Percentiles rank a stretch among this genome's conserved stretches.
phyloP scores from a whole-genome alignment of 192 early-diverging fungal genomes.

The Jimgerdemannia flammicorona region DNA sequence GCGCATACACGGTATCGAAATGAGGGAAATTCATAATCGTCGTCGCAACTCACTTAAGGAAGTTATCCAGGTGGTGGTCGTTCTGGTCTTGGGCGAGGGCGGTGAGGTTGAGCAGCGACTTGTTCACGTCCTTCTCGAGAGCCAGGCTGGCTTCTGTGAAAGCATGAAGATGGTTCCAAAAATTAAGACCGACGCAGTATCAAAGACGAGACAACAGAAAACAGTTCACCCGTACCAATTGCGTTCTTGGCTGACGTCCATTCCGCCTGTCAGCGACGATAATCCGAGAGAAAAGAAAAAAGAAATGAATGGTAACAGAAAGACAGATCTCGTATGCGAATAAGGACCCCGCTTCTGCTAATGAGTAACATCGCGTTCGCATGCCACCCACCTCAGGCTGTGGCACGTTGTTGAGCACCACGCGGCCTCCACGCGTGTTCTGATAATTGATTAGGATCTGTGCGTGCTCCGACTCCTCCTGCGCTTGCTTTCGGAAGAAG shows the following conservation, averaged over 20 bases:
- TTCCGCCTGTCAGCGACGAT: slow-evolving; percentile 8
- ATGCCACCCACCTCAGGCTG: slow-evolving; percentile 23
- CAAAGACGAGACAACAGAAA: background rate
- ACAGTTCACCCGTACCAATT: slow-evolving; percentile 15
- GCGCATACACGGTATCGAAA: too few species aligned
- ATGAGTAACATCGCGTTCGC: background rate
- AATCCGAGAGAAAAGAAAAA: background rate
- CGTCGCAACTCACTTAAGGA: slow-evolving; percentile 23
- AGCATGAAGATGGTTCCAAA: background rate
- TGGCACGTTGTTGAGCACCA: slow-evolving; percentile 31
- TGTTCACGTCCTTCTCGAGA: slow-evolving; percentile 43
- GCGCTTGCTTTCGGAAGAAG: slow-evolving; percentile 40
- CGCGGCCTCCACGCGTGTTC: slow-evolving; percentile 42
- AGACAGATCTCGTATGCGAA: too few species aligned
- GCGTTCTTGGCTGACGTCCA: slow-evolving; percentile 48
- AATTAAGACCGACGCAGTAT: background rate
- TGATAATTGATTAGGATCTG: slow-evolving; percentile 46
- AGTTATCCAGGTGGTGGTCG: slow-evolving; percentile 41
- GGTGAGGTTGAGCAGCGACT: slow-evolving; percentile 36
- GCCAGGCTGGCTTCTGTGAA: slow-evolving; percentile 11
- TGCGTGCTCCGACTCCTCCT: slow-evolving; percentile 43
- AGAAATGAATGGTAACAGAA: too few species aligned
- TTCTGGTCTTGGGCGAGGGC: slow-evolving; percentile 33
- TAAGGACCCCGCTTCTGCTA: too few species aligned
- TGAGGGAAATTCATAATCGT: too few species aligned